Evolutionary conservation across 176 grass and related monocot genomes (phyloP).

Genomic region (Bonia amplexicaulis): DNA sequence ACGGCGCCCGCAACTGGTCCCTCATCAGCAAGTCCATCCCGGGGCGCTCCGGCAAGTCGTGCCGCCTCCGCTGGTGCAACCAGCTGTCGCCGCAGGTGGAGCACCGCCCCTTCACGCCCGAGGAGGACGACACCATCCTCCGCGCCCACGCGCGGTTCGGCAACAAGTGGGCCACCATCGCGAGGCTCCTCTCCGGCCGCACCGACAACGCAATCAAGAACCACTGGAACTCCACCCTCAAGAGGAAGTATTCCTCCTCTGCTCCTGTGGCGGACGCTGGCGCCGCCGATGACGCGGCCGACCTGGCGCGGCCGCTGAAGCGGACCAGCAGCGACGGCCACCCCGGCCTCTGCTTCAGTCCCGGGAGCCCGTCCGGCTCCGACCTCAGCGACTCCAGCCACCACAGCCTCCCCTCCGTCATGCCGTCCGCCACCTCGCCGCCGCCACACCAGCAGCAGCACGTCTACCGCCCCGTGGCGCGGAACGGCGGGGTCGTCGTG

Average conservation of each 20-base stretch:
- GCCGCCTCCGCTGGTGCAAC: conserved; percentile 90
- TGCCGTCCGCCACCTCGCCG: conserved; percentile 11
- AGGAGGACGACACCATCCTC: conserved; percentile 90
- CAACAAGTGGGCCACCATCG: conserved; percentile 98
- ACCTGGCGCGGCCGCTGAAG: conserved; percentile 49
- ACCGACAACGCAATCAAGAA: conserved; percentile 99
- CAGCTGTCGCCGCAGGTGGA: conserved; percentile 92
- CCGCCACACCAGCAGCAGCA: not conserved
- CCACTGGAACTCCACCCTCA: conserved; percentile 98
- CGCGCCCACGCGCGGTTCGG: conserved; percentile 66
- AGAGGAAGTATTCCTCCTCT: conserved; percentile 43
- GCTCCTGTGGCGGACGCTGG: not conserved
- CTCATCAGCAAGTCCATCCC: conserved; percentile 88
- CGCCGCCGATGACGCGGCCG: not conserved
- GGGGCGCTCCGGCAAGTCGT: conserved; percentile 73
- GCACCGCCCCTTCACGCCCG: conserved; percentile 78
- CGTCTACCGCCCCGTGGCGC: conserved; percentile 61
- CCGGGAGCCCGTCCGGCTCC: conserved; percentile 62
- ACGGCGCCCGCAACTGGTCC: conserved; percentile 87
- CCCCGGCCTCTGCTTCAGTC: conserved; percentile 48
- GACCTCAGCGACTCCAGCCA: conserved; percentile 76
- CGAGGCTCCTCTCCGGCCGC: conserved; percentile 64
- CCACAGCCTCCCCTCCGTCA: conserved; percentile 50
- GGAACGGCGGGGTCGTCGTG: conserved; percentile 48
- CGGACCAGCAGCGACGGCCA: conserved; percentile 53